Conservation (phyloP, 306 rosid genomes). For the Purshia tridentata region DNA sequence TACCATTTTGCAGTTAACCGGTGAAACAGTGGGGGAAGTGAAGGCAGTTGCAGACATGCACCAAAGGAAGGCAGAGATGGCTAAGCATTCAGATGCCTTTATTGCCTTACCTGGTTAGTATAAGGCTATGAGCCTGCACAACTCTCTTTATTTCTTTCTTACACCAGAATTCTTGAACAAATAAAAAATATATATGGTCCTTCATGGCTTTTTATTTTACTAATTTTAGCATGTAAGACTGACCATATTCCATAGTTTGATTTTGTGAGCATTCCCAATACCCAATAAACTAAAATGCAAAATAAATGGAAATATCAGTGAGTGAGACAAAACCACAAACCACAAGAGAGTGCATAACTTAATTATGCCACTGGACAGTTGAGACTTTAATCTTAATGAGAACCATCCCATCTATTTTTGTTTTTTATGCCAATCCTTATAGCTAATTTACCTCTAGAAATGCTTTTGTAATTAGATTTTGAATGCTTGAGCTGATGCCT, state of each 20-base stretch:
- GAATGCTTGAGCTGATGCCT: not conserved
- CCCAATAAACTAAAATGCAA: constrained; percentile 8
- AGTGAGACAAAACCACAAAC: constrained; percentile 1
- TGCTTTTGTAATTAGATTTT: no score
- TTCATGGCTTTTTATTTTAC: constrained; percentile 35
- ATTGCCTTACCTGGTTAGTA: constrained; percentile 96
- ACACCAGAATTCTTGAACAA: constrained; percentile 21
- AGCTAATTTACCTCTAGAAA: no score
- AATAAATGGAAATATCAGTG: not conserved
- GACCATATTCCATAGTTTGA: constrained; percentile 29
- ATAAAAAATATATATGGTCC: constrained; percentile 19
- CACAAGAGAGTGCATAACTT: not conserved
- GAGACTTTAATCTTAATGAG: no score
- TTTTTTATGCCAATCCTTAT: no score
- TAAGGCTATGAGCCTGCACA: constrained; percentile 18
- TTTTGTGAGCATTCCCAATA: not conserved
- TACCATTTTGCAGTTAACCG: constrained; percentile 75
- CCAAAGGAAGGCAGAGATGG: constrained; percentile 99
- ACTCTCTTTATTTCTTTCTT: constrained; percentile 4
- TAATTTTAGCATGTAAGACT: constrained; percentile 39
- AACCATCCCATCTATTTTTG: no score
- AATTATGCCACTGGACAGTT: no score
- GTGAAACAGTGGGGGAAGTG: constrained; percentile 98
- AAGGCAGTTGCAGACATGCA: constrained; percentile 99
- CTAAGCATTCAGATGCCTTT: constrained; percentile 97